These are phyloP conservation scores for Psilocybe tampanensis DNA, from an alignment of 768 basidiomycete genomes.

Conservation along the genomic window DNA sequence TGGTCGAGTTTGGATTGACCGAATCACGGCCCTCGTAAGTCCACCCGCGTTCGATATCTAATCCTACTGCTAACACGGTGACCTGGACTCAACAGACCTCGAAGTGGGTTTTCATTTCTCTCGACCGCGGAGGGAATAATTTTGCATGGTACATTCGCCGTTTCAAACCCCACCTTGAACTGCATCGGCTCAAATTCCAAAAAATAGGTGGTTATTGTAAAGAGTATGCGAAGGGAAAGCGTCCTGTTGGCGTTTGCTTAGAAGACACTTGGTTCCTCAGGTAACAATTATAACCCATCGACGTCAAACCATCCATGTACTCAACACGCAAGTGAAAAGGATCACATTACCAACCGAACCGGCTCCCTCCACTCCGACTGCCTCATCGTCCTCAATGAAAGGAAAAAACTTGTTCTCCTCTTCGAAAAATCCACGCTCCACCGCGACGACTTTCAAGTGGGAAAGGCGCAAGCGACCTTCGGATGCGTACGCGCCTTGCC, in stretches of 20 bases:
- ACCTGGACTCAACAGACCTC: slow-evolving; percentile 45
- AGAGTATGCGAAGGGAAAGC: slow-evolving; percentile 84
- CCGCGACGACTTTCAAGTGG: slow-evolving; percentile 67
- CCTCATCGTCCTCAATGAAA: slow-evolving; percentile 18
- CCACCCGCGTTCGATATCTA: not conserved
- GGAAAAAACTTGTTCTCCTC: slow-evolving; percentile 37
- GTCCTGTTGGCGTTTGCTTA: slow-evolving; percentile 82
- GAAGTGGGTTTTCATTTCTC: slow-evolving; percentile 86
- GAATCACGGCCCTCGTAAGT: slow-evolving; percentile 75
- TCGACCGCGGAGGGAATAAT: slow-evolving; percentile 77
- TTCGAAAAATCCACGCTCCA: slow-evolving; percentile 30
- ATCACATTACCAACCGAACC: slow-evolving; percentile 23
- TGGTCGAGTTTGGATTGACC: slow-evolving; percentile 71
- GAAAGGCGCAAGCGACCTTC: slow-evolving; percentile 76
- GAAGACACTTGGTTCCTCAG: slow-evolving; percentile 90
- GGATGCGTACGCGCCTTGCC: slow-evolving; percentile 69
- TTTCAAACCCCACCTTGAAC: no score
- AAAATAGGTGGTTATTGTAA: slow-evolving; percentile 93
- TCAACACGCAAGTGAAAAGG: slow-evolving; percentile 8
- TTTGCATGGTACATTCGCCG: slow-evolving; percentile 60
- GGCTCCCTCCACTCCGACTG: slow-evolving; percentile 15
- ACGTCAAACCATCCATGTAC: not conserved
- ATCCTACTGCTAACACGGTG: not conserved
- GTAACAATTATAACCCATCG: slow-evolving; percentile 37
- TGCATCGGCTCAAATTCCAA: no score